phyloP scores from a whole-genome alignment of 768 basidiomycete genomes.

The Sarcodon aspratus region DNA sequence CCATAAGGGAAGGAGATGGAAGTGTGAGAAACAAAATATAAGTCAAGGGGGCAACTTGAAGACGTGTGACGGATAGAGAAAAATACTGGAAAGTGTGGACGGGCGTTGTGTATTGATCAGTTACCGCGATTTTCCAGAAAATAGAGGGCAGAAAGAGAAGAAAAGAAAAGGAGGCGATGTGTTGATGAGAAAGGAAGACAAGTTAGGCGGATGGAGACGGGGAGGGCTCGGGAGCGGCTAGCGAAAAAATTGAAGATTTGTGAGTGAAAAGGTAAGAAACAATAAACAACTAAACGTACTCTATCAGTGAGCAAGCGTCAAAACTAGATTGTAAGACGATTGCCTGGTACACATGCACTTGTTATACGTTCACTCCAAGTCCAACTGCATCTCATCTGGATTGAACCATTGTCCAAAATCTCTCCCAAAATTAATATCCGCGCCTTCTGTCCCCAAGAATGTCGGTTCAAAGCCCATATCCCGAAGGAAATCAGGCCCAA shows the following conservation, averaged over 20 bases:
- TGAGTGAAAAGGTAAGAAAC: too few species aligned
- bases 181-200: too few species aligned
- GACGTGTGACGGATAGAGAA: not conserved
- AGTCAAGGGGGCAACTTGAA: not conserved
- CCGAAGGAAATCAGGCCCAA: slow-evolving; percentile 15
- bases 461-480: slow-evolving; percentile 27
- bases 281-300: too few species aligned
- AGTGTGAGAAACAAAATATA: not conserved
- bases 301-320: too few species aligned
- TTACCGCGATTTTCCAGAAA: too few species aligned
- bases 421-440: slow-evolving; percentile 48
- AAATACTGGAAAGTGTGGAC: not conserved
- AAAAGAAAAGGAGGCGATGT: too few species aligned
- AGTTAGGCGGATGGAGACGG: too few species aligned
- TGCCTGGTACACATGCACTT: too few species aligned
- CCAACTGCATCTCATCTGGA: slow-evolving; percentile 22
- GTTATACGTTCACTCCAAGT: not conserved
- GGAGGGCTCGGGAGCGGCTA: too few species aligned
- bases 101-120: not conserved
- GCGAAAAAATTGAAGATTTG: too few species aligned
- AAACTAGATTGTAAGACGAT: too few species aligned
- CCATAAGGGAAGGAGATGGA: not conserved
- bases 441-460: slow-evolving; percentile 28
- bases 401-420: slow-evolving; percentile 75
- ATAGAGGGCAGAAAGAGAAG: too few species aligned